Conservation (phyloP, 2,329 filamentous ascomycete species). For the Fusarium coicis region DNA sequence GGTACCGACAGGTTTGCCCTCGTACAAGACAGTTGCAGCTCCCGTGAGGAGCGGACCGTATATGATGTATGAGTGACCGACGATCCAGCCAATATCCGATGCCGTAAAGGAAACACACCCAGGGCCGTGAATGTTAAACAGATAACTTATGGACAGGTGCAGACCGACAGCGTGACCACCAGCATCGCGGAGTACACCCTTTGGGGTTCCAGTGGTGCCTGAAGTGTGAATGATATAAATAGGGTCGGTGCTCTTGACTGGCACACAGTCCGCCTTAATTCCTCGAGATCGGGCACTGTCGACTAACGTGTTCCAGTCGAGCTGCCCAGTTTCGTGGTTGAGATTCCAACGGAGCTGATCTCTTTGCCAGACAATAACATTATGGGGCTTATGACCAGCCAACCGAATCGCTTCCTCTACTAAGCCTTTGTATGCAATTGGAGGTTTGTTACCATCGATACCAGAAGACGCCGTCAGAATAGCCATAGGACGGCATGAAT, state of each 20-base stretch:
- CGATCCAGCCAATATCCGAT: constrained; percentile 89
- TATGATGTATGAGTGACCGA: constrained; percentile 79
- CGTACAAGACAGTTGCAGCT: constrained; percentile 87
- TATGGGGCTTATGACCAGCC: constrained; percentile 76
- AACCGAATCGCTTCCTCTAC: constrained; percentile 77
- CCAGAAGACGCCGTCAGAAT: constrained; percentile 93
- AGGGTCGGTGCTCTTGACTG: constrained; percentile 79
- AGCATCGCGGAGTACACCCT: constrained; percentile 84
- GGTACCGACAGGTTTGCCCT: constrained; percentile 93
- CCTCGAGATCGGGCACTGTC: constrained; percentile 75
- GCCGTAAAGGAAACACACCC: constrained; percentile 81
- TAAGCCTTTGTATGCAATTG: constrained; percentile 80
- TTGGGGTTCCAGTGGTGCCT: constrained; percentile 83
- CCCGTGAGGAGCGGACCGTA: constrained; percentile 89
- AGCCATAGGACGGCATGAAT: constrained; percentile 78
- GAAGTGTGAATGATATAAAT: constrained; percentile 94
- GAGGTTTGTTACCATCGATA: constrained; percentile 85
- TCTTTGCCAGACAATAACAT: constrained; percentile 85
- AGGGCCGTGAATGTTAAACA: constrained; percentile 84
- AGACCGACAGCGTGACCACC: constrained; percentile 89
- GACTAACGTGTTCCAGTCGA: constrained; percentile 82
- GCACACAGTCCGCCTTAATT: constrained; percentile 77
- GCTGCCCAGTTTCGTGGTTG: constrained; percentile 73
- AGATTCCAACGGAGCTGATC: constrained; percentile 81
- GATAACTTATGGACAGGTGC: constrained; percentile 81